Evolutionary conservation across 306 rosid species (phyloP), one percentile per base, ranked within the genome.

Genomic region (Prinsepia uniflora): DNA sequence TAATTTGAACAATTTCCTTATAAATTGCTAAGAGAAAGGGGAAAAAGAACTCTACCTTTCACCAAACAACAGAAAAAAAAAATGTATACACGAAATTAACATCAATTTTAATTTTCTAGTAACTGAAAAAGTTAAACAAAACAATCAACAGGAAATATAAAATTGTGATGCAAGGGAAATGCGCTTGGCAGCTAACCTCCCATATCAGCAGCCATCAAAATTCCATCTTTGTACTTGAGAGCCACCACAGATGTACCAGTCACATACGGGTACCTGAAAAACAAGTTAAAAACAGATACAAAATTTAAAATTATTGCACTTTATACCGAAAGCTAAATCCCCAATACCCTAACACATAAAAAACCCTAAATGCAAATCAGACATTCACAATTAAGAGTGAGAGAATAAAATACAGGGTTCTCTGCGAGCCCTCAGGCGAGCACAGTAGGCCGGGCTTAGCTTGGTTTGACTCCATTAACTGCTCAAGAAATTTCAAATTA

Each of bases 211-310:
- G 86, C 92, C 99, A 94, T 89, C 39, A 94, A 85, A 81, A 94
- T 85, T 46, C 95, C 99, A 91, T 94, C 96, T 79, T 89, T 94
- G 87, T 84, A 94, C 76, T 94, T 94, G 80, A 94, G 72, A 59
- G 96, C 96, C 49, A 94, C 92, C 0, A 94, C 97, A 19, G 99
- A 94, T 14, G 96, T 82, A 34, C 99, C 96, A 22, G 97, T 94
- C 9, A 94, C 99, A 74, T 87, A 94, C 0, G 99, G 99, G 75
- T 91, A 87, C 84, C 97, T 94, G 68, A 20, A 68, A 71, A 56
- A 59, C 0, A 8, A n/a, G 6, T 17, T 0, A 1, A 44, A 63
- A 36, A 36, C 36, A 36, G 76, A 34, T 47, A 44, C 57, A 47
- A 47, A 48, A 53, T 46, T 2, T 19, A 39, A 8, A 60, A 24